These are phyloP conservation scores for Lactarius tabidus DNA, from an alignment of 768 basidiomycete species.

Conservation along the genomic window DNA sequence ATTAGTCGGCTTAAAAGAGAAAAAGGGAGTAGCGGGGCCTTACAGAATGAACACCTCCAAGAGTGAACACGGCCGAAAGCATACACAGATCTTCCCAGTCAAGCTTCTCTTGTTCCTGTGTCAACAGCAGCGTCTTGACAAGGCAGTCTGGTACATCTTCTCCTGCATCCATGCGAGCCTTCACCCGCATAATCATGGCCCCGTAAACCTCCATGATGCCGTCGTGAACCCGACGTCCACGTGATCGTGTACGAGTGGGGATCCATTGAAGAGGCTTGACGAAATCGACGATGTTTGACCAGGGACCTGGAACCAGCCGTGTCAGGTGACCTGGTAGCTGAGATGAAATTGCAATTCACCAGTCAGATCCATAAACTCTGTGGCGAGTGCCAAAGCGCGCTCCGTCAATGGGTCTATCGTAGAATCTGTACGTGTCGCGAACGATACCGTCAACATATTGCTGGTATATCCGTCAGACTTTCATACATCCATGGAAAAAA, in stretches of 20 bases:
- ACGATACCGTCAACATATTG: slow-evolving; percentile 45
- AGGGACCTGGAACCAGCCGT: slow-evolving; percentile 32
- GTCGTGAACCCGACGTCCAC: slow-evolving; percentile 39
- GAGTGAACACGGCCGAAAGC: slow-evolving; percentile 34
- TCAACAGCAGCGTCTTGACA: slow-evolving; percentile 33
- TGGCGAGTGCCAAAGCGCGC: slow-evolving; percentile 36
- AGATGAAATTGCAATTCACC: background rate
- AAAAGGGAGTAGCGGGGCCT: background rate
- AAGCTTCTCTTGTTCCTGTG: slow-evolving; percentile 31
- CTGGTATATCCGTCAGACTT: slow-evolving; percentile 29
- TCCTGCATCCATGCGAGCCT: slow-evolving; percentile 31
- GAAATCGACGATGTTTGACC: slow-evolving; percentile 46
- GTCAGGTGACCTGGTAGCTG: background rate
- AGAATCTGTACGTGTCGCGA: slow-evolving; percentile 41
- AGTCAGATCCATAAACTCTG: slow-evolving; percentile 43
- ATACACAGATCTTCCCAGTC: slow-evolving; percentile 36
- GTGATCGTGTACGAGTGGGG: slow-evolving; percentile 37
- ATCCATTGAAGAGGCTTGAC: slow-evolving; percentile 40
- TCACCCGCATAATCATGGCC: slow-evolving; percentile 32
- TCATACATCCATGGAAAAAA: background rate
- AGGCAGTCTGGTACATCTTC: slow-evolving; percentile 36
- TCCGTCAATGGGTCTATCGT: slow-evolving; percentile 38
- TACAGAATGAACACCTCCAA: slow-evolving; percentile 36
- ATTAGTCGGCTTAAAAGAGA: slow-evolving; percentile 5
- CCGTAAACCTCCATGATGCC: slow-evolving; percentile 34